Evolutionary conservation across 345 rosid species (phyloP), one percentile per base, ranked within the genome.

Genomic region (Hypericum perforatum): DNA sequence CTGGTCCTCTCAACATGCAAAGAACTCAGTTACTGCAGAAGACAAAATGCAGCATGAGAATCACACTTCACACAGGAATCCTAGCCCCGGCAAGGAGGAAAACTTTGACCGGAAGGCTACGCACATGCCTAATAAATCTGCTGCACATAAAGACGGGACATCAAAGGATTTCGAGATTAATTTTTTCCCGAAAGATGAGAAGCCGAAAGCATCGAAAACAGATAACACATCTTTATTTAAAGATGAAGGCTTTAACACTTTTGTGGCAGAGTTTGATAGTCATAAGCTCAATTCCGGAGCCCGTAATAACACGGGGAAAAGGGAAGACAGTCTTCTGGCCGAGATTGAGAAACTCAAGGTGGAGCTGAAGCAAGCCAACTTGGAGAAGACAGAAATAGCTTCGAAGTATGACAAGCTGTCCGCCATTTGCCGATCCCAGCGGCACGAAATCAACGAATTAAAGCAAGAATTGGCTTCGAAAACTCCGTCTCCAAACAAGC

Each of bases 381-480:
- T 69, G 65, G 98, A 86, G 78, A 94, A 84, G 64, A 81, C 70
- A 29, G 99, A 86, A 70, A 76, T 89, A 22, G 68, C 89, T 4
- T 79, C 80, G 14, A 94, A 84, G 66, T 84, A 76, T 72, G 99
- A 89, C 56, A 86, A 84, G 82, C 85, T 94, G 43, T 79, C 97
- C 67, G 84, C 97, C 59, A 86, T 94, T 49, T 94, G 99, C 63
- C 84, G 87, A 68, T 89, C 89, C 12, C 99, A 94, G 73, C 79
- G 95, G 64, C 94, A 82, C 69, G 99, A 89, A 74, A 80, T 94
- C 58, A 94, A 84, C 69, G 99, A 89, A 66, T 95, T 94, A 49
- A 94, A 84, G 80, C 94, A 86, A 75, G 78, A 77, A 56, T 70
- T 82, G 52, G 84, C 77, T 41, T 66, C 82, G 42, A 76, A 72